Evolutionary conservation across 2,329 filamentous ascomycete species (phyloP), one percentile per base, ranked within the genome.

Genomic region (Coniosporium tulheliwenetii): DNA sequence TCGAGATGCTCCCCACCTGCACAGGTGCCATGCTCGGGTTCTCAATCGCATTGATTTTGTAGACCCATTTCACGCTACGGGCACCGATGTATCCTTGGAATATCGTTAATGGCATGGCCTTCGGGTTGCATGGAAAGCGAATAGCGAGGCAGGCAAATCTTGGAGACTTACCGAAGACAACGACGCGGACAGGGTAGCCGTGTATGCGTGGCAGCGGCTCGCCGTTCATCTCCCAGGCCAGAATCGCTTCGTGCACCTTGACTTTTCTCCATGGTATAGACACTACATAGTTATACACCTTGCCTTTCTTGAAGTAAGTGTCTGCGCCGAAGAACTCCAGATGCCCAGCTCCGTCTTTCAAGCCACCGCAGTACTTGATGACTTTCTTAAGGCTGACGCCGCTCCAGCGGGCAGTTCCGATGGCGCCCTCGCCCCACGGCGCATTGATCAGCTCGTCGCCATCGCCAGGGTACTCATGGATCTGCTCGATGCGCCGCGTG

Each of bases 211-310:
- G 79, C 0, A 83, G 61, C 0, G 66, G 65, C 44, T 79, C 62
- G 5, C 72, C 77, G 46, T 83, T 83, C 79, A 83, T 83, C 50
- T 81, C 74, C 76, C 77, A 83, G 0, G 73, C 74, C 0, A 83
- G 63, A 39, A 83, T 62, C 0, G 83, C 79, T 50, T 83, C 75
- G 45, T 76, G 69, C 2, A 62, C 61, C 47, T 76, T 78, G 37
- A 81, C 77, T 55, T 84, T 84, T 5, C 70, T 68, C 63, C 69
- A 78, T 0, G 80, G 79, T 0, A 83, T 75, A 10, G 67, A 74
- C 38, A 82, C 76, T 14, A 71, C 64, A 48, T 83, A 85, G 55
- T 84, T 84, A 60, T 71, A 73, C 0, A 70, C 66, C 36, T 79
- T 60, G 12, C 70, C 66, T 39, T 76, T 72, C 55, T 84, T 84